A percentile compares a stretch with the other conserved stretches of the same genome.
These are phyloP conservation scores for Paraurostyla sp. DNA, from an alignment of 73 alveolate genomes.

Conservation along the genomic window DNA sequence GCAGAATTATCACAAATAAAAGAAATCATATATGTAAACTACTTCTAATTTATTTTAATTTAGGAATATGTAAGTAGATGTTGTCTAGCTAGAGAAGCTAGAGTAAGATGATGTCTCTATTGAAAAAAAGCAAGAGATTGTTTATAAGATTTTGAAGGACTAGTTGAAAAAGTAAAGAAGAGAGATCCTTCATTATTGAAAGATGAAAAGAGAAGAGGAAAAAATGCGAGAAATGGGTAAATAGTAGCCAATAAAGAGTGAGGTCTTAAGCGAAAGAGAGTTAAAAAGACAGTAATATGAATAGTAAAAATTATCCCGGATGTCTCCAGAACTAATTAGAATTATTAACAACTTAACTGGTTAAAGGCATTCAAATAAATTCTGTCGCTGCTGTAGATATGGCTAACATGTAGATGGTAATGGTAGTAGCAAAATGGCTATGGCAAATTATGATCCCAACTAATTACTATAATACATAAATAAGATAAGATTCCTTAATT, in stretches of 20 bases:
- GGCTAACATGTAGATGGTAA: not conserved
- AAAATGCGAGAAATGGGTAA: not conserved
- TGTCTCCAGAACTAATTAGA: not conserved
- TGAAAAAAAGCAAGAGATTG: not conserved
- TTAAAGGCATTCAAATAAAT: not conserved
- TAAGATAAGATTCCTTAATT: not conserved
- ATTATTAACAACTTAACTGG: not conserved
- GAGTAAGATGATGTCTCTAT: not conserved
- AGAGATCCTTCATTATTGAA: not conserved
- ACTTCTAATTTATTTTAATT: not conserved
- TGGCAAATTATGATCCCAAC: constrained; percentile 20
- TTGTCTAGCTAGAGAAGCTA: not conserved
- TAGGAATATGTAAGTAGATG: not conserved
- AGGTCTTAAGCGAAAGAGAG: not conserved
- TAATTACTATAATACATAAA: not conserved
- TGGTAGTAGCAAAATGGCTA: not conserved
- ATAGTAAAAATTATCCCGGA: not conserved
- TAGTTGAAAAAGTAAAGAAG: not conserved
- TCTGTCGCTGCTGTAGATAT: not conserved
- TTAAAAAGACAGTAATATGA: not conserved
- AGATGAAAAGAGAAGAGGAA: not conserved
- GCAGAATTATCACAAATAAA: not conserved
- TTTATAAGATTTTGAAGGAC: not conserved
- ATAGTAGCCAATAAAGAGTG: not conserved
- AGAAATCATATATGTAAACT: not conserved